Evolutionary conservation across 2,329 filamentous ascomycete genomes (phyloP).

Genomic region (Sphaerostilbella broomeana): DNA sequence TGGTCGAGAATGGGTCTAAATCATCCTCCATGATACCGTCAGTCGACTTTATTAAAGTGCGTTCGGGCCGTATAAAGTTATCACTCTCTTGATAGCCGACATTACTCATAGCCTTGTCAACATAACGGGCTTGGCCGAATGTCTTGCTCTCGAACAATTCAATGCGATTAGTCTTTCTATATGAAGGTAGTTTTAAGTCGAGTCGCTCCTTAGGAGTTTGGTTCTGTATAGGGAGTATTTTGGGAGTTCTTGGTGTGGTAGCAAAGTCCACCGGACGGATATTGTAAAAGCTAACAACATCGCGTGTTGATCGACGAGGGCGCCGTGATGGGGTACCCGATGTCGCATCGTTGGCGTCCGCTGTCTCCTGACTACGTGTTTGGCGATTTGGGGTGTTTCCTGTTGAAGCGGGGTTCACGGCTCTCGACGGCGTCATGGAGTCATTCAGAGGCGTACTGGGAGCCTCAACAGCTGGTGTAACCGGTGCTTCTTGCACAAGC

Average conservation of each 20-base stretch:
- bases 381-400: conserved; percentile 38
- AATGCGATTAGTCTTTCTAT: conserved; percentile 72
- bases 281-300: conserved; percentile 48
- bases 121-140: conserved; percentile 80
- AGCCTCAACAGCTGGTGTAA: conserved; percentile 27
- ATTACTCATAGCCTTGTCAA: conserved; percentile 93
- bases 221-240: conserved; percentile 68
- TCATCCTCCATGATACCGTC: conserved; percentile 57
- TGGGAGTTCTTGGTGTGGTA: conserved; percentile 48
- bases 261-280: conserved; percentile 39
- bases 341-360: conserved; percentile 26
- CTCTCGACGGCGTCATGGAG: conserved; percentile 40
- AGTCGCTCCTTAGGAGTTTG: conserved; percentile 75
- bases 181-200: conserved; percentile 69
- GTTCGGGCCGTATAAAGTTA: conserved; percentile 72
- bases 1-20: conserved; percentile 35
- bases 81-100: conserved; percentile 96
- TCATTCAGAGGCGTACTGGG: conserved; percentile 31
- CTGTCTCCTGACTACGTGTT: conserved; percentile 19
- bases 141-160: conserved; percentile 76
- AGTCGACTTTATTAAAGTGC: conserved; percentile 59
- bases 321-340: conserved; percentile 30
- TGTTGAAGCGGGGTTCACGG: conserved; percentile 37
- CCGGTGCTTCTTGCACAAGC: conserved; percentile 37
- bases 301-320: conserved; percentile 41